These are phyloP conservation scores for Psilocybe mexicana DNA, from an alignment of 1,284 basidiomycete genomes.

Conservation along the genomic window DNA sequence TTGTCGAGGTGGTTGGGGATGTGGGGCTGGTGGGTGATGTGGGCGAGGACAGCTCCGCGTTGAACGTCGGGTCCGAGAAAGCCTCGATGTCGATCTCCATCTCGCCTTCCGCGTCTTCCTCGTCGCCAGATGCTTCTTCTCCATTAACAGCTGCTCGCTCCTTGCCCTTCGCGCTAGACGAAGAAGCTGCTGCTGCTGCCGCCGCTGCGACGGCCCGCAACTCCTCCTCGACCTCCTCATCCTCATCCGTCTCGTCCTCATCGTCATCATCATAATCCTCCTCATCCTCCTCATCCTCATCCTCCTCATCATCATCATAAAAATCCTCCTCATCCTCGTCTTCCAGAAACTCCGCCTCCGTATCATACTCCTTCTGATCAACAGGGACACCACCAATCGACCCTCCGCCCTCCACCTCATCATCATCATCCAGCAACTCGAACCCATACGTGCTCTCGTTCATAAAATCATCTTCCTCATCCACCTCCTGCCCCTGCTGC, in stretches of 20 bases:
- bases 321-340: constrained; percentile 26
- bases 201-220: constrained; percentile 2
- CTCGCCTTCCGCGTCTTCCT: constrained; percentile 28
- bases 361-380: constrained; percentile 8
- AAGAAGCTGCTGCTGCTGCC: not conserved
- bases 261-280: constrained; percentile 19
- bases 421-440: constrained; percentile 19
- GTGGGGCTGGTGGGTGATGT: constrained; percentile 6
- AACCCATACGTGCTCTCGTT: constrained; percentile 19
- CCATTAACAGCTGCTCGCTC: not conserved
- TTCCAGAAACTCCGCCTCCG: constrained; percentile 15
- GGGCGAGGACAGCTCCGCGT: constrained; percentile 31
- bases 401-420: constrained; percentile 5
- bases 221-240: constrained; percentile 10
- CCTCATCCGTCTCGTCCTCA: constrained; percentile 18
- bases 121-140: constrained; percentile 19
- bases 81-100: constrained; percentile 28
- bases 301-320: constrained; percentile 18
- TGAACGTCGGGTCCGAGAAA: constrained; percentile 33
- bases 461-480: constrained; percentile 21
- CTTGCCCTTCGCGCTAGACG: not conserved
- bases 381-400: not conserved
- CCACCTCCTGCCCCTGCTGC: not conserved
- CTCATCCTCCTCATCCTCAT: constrained; percentile 21
- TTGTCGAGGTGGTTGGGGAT: too few species aligned